Conservation (phyloP, 176 grass and related monocot species). For the Carex pumila region DNA sequence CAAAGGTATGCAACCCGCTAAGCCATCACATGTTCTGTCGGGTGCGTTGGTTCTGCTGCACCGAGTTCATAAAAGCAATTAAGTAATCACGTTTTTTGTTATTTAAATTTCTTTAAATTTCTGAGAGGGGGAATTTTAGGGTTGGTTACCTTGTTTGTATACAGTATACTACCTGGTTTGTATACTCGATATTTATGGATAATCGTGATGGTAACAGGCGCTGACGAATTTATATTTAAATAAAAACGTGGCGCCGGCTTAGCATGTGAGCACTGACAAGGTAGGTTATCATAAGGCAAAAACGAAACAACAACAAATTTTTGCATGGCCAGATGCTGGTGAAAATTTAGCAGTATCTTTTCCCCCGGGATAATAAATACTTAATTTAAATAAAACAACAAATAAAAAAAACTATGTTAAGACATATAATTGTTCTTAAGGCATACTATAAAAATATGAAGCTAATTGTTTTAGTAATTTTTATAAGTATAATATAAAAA, state of each 20-base stretch:
- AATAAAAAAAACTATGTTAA: background rate
- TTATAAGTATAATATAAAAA: background rate
- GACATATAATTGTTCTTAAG: background rate
- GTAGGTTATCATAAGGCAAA: background rate
- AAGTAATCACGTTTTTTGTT: background rate
- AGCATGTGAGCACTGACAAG: background rate
- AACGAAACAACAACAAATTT: background rate
- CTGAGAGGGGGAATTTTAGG: background rate
- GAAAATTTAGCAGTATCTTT: background rate
- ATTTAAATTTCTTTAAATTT: background rate
- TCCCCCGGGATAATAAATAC: background rate
- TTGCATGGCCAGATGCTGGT: background rate
- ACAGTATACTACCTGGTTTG: too few species aligned
- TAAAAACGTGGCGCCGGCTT: background rate
- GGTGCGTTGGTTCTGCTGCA: background rate
- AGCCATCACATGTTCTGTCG: background rate
- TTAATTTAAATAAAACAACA: background rate
- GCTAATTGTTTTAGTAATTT: background rate
- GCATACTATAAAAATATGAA: background rate
- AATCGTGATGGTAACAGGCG: constrained; percentile 19
- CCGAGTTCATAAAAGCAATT: background rate
- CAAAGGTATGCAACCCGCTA: background rate
- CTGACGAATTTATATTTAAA: background rate
- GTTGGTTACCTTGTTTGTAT: background rate
- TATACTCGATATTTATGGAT: background rate